Base-by-base conservation (phyloP, 2,329 filamentous ascomycete genomes). In the Aspergillus fijiensis region DNA sequence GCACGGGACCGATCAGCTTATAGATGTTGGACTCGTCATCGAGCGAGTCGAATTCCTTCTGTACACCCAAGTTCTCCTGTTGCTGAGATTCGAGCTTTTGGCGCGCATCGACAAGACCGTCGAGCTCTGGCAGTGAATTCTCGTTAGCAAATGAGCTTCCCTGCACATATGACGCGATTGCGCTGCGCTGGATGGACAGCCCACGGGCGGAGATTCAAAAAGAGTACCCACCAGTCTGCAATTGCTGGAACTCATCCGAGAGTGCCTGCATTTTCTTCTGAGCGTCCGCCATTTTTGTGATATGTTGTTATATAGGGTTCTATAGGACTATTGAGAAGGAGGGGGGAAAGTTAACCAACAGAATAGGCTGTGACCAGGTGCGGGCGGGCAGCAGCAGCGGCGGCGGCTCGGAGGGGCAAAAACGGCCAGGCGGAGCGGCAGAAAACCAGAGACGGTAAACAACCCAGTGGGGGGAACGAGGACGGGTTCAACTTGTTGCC, bases 21-120 rank as follows among this genome's bases (percentile, higher is more conserved):
- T 96, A 99, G 76, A 99, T 96, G 65, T 87, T 91, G 71, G 96
- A 90, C 68, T 89, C 89, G 42, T 93, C 89, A 69, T 88, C 85
- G 60, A 98, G 82, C 57, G 84, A 83, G 47, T 86, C 83, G 75
- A 98, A 98, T 77, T 98, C 94, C 88, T 91, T 89, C 75, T 96
- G 87, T 10, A 99, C 95, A 16, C 89, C 88, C 52, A 88, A 80
- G 74, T 98, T 99, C 76, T 99, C 95, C 72, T 96, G 91, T 75
- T 90, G 90, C 77, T 99, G 95, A 6, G 92, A 80, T 75, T 97
- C 93, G 6, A 99, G 87, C 78, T 90, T 96, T 79, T 99, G 93
- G 64, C 93, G 87, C 10, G 92, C 90, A 49, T 87, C 83, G 27
- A 98, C 86, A 19, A 86, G 81, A 49, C 82, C 85, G 75, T 92